Evolutionary conservation across 2,329 filamentous ascomycete species (phyloP).

Genomic region (Aspergillus carbonarius): DNA sequence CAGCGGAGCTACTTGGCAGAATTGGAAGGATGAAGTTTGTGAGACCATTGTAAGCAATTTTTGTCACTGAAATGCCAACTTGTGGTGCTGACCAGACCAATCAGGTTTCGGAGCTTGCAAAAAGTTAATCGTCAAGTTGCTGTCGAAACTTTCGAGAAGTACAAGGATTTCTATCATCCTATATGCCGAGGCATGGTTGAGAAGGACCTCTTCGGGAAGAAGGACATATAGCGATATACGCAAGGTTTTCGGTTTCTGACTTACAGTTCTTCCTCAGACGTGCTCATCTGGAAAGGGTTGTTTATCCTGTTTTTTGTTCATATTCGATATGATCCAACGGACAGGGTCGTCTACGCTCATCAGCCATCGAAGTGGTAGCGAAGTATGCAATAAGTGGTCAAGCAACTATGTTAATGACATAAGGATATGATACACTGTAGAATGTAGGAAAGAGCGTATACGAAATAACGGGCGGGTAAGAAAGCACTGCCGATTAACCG

Average conservation of each 20-base stretch:
- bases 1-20: constrained; percentile 71
- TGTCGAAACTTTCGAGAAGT: constrained; percentile 77
- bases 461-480: background rate
- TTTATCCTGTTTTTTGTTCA: background rate
- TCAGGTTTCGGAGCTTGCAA: constrained; percentile 64
- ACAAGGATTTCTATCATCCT: constrained; percentile 92
- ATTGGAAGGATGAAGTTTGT: constrained; percentile 99
- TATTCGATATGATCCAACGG: no score
- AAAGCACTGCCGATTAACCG: background rate
- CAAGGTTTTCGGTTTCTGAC: background rate
- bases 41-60: constrained; percentile 64
- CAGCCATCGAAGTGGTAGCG: background rate
- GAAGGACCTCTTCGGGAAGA: constrained; percentile 68
- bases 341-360: background rate
- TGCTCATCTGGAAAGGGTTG: background rate
- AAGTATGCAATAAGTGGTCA: background rate
- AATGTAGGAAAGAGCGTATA: background rate
- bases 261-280: background rate
- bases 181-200: constrained; percentile 84
- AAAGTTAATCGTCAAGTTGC: constrained; percentile 73
- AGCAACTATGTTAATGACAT: background rate
- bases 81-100: constrained; percentile 14
- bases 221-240: constrained; percentile 17
- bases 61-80: background rate
- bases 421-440: background rate